Conservation (phyloP, 768 basidiomycete species). For the Mrakia frigida region DNA sequence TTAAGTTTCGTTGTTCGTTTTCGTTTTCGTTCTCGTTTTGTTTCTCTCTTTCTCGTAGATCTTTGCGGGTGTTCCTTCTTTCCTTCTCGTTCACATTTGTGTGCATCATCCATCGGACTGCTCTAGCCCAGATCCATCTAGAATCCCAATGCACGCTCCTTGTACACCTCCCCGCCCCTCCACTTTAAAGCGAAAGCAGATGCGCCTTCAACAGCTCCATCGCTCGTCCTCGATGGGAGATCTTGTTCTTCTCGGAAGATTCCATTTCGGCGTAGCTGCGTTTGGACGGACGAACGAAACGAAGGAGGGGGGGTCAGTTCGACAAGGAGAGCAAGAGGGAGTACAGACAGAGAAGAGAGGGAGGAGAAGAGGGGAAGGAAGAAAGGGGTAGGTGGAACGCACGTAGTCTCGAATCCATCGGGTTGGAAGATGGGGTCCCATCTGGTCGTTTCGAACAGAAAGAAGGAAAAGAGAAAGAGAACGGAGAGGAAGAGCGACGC, state of each 20-base stretch:
- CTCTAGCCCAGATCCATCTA: too few relatives aligned
- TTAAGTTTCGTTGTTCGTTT: too few relatives aligned
- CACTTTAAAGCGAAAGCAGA: not conserved
- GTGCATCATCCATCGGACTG: too few relatives aligned
- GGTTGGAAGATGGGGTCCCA: constrained; percentile 45
- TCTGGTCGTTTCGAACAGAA: not conserved
- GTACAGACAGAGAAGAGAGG: not conserved
- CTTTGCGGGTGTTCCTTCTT: too few relatives aligned
- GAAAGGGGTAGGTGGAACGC: constrained; percentile 34
- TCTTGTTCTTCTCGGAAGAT: constrained; percentile 57
- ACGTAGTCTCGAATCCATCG: constrained; percentile 66
- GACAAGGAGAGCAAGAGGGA: not conserved
- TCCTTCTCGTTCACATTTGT: too few relatives aligned
- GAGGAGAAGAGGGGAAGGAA: not conserved
- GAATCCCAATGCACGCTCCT: too few relatives aligned
- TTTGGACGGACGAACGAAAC: not conserved
- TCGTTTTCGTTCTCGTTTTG: too few relatives aligned
- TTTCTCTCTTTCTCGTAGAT: too few relatives aligned
- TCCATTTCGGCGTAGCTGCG: constrained; percentile 69
- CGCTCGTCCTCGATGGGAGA: constrained; percentile 64
- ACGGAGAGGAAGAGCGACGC: constrained; percentile 53
- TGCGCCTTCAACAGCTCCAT: constrained; percentile 57
- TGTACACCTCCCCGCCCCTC: too few relatives aligned
- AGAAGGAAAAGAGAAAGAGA: not conserved
- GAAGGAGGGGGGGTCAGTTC: not conserved